These are phyloP conservation scores for Candida jianshihensis DNA, from an alignment of 805 yeast genomes.

Conservation along the genomic window DNA sequence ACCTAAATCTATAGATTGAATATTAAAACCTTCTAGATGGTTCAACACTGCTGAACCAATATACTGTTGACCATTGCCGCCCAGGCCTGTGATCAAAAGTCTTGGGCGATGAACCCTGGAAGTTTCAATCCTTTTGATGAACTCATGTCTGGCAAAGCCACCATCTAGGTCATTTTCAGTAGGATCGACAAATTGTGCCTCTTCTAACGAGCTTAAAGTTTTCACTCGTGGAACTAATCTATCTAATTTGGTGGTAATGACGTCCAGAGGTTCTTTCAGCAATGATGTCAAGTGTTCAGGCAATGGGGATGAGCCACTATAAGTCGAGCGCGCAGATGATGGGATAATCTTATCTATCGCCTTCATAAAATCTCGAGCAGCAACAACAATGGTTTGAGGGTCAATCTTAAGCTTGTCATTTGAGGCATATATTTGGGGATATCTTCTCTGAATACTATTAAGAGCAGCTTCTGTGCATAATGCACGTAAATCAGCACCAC, in stretches of 20 bases:
- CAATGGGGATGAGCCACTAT: conserved; percentile 66
- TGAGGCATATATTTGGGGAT: conserved; percentile 85
- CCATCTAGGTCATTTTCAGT: conserved; percentile 50
- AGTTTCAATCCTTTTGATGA: conserved; percentile 39
- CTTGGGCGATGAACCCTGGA: conserved; percentile 80
- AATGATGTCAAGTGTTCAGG: conserved; percentile 69
- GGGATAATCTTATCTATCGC: conserved; percentile 88
- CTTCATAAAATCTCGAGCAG: conserved; percentile 76
- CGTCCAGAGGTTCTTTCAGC: conserved; percentile 42
- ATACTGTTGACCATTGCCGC: conserved; percentile 85
- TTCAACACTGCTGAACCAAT: conserved; percentile 76
- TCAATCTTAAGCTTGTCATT: conserved; percentile 68
- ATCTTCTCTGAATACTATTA: conserved; percentile 82
- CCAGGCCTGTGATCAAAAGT: conserved; percentile 60
- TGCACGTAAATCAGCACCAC: conserved; percentile 95
- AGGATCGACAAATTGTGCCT: conserved; percentile 57
- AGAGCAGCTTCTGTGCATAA: conserved; percentile 94
- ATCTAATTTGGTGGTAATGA: conserved; percentile 42
- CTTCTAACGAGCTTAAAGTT: conserved; percentile 54
- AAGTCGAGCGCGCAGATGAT: conserved; percentile 81
- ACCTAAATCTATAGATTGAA: conserved; percentile 80
- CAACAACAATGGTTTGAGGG: conserved; percentile 63
- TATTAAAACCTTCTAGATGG: conserved; percentile 80
- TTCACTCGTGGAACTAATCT: conserved; percentile 54
- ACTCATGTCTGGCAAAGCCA: conserved; percentile 64